Evolutionary conservation across 2,329 filamentous ascomycete species (phyloP).

Genomic region (Aspergillus pseudoglaucus): DNA sequence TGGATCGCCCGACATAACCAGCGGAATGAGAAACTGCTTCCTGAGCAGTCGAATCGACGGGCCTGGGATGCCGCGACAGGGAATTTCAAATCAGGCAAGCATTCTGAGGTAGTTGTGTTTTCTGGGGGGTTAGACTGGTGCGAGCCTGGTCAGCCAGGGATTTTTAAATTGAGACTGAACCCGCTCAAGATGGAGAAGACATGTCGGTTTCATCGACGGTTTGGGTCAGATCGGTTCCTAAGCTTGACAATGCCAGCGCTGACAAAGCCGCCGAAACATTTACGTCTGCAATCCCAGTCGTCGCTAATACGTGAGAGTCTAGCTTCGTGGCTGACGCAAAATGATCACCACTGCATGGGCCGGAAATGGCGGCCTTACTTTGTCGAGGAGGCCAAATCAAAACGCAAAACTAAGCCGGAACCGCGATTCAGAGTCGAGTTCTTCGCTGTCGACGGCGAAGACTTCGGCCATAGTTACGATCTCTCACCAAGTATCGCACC

Average conservation of each 20-base stretch:
- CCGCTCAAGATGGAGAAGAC: conserved; percentile 37
- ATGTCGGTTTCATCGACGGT: conserved; percentile 41
- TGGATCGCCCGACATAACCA: conserved; percentile 22
- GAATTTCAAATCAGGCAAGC: conserved; percentile 25
- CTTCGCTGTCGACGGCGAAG: conserved; percentile 40
- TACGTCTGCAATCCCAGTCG: conserved; percentile 15
- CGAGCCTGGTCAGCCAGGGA: conserved; percentile 21
- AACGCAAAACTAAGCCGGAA: conserved; percentile 21
- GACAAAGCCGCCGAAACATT: conserved; percentile 20
- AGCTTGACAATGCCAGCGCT: conserved; percentile 33
- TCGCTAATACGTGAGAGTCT: conserved; percentile 28
- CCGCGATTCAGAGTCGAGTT: conserved; percentile 31
- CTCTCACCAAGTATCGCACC: conserved; percentile 14
- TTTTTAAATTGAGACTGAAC: conserved; percentile 36
- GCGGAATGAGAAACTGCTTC: conserved; percentile 17
- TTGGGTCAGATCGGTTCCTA: conserved; percentile 42
- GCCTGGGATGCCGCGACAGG: conserved; percentile 31
- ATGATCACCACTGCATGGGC: conserved; percentile 35
- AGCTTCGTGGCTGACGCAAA: conserved; percentile 34
- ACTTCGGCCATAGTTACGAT: conserved; percentile 23
- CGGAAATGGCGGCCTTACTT: conserved; percentile 41
- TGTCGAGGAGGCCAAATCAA: conserved; percentile 33
- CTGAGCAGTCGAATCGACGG: conserved; percentile 23
- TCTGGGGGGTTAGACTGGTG: conserved; percentile 38
- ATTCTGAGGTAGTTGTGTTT: conserved; percentile 34